A percentile compares a stretch with the other conserved stretches of the same genome.
Evolutionary conservation across 225 moss, liverwort and hornwort genomes (phyloP).

Genomic region (Straminergon stramineum): DNA sequence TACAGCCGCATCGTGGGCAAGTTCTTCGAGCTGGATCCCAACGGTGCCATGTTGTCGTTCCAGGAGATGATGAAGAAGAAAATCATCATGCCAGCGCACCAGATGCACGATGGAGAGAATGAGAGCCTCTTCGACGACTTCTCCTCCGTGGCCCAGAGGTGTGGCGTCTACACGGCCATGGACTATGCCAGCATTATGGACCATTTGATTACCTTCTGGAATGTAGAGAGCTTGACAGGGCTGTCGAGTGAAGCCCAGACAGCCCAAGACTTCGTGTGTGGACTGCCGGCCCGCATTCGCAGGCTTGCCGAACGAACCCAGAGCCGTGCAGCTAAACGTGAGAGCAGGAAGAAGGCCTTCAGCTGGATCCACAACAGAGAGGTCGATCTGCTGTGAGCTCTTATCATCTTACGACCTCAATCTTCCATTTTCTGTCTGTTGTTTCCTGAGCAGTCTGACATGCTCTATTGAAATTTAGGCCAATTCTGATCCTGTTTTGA

Average conservation of each 20-base stretch:
- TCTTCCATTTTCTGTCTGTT: background rate
- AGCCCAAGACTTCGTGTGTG: constrained; percentile 73
- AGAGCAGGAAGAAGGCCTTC: constrained; percentile 27
- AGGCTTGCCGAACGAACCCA: constrained; percentile 38
- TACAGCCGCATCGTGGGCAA: constrained; percentile 68
- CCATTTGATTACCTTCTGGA: constrained; percentile 67
- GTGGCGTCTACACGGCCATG: constrained; percentile 75
- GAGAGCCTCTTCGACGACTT: constrained; percentile 54
- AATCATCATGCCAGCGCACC: constrained; percentile 88
- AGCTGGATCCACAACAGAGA: constrained; percentile 81
- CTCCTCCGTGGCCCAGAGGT: constrained; percentile 44
- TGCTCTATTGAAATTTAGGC: background rate
- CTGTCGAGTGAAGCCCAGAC: constrained; percentile 62
- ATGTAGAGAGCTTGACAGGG: constrained; percentile 51
- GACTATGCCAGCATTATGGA: constrained; percentile 78
- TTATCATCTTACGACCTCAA: background rate
- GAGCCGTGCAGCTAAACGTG: constrained; percentile 14
- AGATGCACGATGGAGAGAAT: constrained; percentile 76
- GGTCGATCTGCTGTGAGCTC: constrained; percentile 39
- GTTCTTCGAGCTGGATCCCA: constrained; percentile 70
- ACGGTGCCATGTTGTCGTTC: constrained; percentile 56
- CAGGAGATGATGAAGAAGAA: constrained; percentile 96
- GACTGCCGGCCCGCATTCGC: constrained; percentile 46
- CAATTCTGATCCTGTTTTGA: background rate
- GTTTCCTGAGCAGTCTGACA: background rate